phyloP scores from a whole-genome alignment of 805 yeast species.

The Candida pseudoglaebosa region DNA sequence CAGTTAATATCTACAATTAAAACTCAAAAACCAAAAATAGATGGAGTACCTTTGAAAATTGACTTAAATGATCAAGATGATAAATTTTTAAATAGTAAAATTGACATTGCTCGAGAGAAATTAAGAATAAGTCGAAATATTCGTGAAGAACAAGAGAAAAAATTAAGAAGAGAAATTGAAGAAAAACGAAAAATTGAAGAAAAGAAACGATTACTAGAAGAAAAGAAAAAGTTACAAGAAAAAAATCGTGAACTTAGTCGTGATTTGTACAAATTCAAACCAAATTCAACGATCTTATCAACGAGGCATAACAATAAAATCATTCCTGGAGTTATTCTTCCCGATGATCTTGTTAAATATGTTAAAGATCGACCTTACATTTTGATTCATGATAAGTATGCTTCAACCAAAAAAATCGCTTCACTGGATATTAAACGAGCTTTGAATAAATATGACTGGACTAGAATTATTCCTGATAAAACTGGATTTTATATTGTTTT shows the following conservation, averaged over 20 bases:
- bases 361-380: slow-evolving; percentile 58
- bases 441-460: slow-evolving; percentile 60
- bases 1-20: slow-evolving; percentile 24
- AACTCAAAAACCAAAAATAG: slow-evolving; percentile 38
- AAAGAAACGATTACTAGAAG: slow-evolving; percentile 12
- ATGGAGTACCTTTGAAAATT: slow-evolving; percentile 50
- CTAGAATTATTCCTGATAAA: slow-evolving; percentile 56
- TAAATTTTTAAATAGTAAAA: slow-evolving; percentile 32
- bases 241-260: slow-evolving; percentile 8
- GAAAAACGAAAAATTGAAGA: slow-evolving; percentile 13
- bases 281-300: slow-evolving; percentile 35
- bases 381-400: slow-evolving; percentile 48
- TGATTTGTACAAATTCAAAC: slow-evolving; percentile 14
- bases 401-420: slow-evolving; percentile 44
- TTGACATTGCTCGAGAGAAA: slow-evolving; percentile 30
- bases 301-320: slow-evolving; percentile 26
- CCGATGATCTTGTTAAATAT: slow-evolving; percentile 44
- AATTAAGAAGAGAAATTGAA: slow-evolving; percentile 12
- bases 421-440: slow-evolving; percentile 57
- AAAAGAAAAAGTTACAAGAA: slow-evolving; percentile 15
- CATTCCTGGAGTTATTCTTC: slow-evolving; percentile 38
- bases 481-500: slow-evolving; percentile 73
- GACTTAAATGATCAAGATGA: slow-evolving; percentile 47
- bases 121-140: slow-evolving; percentile 21
- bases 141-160: slow-evolving; percentile 34